Evolutionary conservation across 768 basidiomycete genomes (phyloP).

Genomic region (Cyclocybe aegerita): DNA sequence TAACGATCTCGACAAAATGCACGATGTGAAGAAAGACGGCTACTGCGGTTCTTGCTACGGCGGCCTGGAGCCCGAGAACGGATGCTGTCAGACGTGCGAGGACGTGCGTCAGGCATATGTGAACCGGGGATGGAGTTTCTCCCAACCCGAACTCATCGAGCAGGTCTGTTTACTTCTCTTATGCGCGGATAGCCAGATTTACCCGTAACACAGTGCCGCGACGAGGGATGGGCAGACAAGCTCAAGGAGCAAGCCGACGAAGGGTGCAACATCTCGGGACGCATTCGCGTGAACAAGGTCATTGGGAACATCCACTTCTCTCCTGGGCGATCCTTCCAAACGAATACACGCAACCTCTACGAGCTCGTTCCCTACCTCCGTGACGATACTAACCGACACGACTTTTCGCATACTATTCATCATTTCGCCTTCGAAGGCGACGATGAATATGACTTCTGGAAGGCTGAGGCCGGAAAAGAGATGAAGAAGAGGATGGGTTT

Average conservation of each 20-base stretch:
- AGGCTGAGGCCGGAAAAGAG: constrained; percentile 55
- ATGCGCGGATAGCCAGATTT: background rate
- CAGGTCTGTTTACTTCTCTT: constrained; percentile 56
- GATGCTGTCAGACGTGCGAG: constrained; percentile 97
- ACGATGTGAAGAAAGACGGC: constrained; percentile 51
- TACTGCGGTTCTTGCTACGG: constrained; percentile 99
- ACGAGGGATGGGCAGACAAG: constrained; percentile 95
- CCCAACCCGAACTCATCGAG: constrained; percentile 86
- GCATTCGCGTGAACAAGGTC: constrained; percentile 95
- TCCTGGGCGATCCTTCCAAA: constrained; percentile 94
- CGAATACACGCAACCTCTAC: constrained; percentile 72
- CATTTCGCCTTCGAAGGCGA: constrained; percentile 80
- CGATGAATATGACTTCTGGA: constrained; percentile 75
- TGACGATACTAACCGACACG: constrained; percentile 85
- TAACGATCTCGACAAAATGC: constrained; percentile 86
- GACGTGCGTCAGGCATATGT: constrained; percentile 90
- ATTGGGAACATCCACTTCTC: constrained; percentile 94
- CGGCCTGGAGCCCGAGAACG: constrained; percentile 67
- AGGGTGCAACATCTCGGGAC: constrained; percentile 92
- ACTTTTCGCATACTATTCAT: constrained; percentile 90
- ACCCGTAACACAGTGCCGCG: constrained; percentile 63
- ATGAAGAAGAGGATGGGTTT: constrained; percentile 79
- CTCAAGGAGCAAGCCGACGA: constrained; percentile 90
- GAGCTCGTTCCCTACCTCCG: constrained; percentile 94
- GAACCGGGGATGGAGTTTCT: constrained; percentile 93